A percentile compares a stretch with the other conserved stretches of the same genome.
Conservation (phyloP, 371 early-diverging fungal genomes). For the Mortierella sp. region DNA sequence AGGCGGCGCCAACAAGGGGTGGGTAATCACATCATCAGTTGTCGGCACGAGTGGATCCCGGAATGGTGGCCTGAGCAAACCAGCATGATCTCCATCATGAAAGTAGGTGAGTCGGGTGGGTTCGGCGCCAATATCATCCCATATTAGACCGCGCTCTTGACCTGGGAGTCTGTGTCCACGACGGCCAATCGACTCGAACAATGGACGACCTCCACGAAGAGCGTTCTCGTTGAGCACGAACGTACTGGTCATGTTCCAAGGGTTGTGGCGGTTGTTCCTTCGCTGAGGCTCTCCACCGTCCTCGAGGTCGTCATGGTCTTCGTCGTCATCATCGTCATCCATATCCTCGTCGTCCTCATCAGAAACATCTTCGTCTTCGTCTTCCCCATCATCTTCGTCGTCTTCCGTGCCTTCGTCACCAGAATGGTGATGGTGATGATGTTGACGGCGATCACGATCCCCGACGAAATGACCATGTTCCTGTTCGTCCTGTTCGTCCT, state of each 20-base stretch:
- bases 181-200: constrained; percentile 18
- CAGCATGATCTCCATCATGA: constrained; percentile 42
- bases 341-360: constrained; percentile 58
- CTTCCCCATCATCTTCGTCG: constrained; percentile 56
- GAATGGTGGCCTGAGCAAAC: constrained; percentile 38
- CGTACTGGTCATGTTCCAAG: constrained; percentile 42
- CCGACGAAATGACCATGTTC: constrained; percentile 38
- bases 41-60: constrained; percentile 33
- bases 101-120: constrained; percentile 47
- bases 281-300: constrained; percentile 58
- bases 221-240: constrained; percentile 44
- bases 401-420: constrained; percentile 57
- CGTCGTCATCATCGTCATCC: constrained; percentile 54
- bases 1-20: constrained; percentile 73
- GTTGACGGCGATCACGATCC: constrained; percentile 50
- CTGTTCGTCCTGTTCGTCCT: constrained; percentile 38
- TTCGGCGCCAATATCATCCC: constrained; percentile 25
- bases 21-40: constrained; percentile 70
- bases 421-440: constrained; percentile 41
- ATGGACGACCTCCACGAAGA: constrained; percentile 42
- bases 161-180: constrained; percentile 29
- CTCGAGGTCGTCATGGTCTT: constrained; percentile 29
- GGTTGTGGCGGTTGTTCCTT: constrained; percentile 47
- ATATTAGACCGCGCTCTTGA: constrained; percentile 35
- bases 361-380: constrained; percentile 57